Base-by-base conservation (phyloP, 352 stramenopile genomes). In the Phytophthora podocarpi region DNA sequence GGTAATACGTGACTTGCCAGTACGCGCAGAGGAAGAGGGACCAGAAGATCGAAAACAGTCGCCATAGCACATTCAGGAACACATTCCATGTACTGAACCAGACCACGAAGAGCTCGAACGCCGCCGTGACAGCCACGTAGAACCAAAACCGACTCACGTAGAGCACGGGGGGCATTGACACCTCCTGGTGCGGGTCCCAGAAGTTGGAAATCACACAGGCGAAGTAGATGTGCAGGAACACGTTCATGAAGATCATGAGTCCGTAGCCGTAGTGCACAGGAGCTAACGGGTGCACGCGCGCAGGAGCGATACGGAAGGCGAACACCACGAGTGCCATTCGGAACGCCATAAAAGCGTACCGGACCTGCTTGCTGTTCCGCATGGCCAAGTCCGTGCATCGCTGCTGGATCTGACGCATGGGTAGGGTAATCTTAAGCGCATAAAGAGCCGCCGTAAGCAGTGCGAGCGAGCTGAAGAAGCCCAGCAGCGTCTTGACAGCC, bases 141-240 rank as follows among this genome's bases (percentile, higher is more conserved):
- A 76, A 39, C 86, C 86, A 95, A 67, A 93, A 95, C 12, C 53
- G 64, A 39, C 64, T 77, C 20, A 91, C 76, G 57, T 90, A 92
- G 6, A 91, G 63, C 40, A 92, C 74, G 4, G 80, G 81, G 12
- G 82, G 82, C 76, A 92, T 91, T 20, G 71, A 80, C 20, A 90
- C 57, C 20, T 76, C 60, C 26, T 68, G 58, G 31, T 67, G 42
- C 8, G 76, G 77, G 21, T 76, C 74, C 82, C 82, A 94, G 52
- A 91, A 94, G 70, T 91, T 91, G 26, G 85, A 94, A 28, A 92
- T 67, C 35, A 89, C 78, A 43, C 82, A 91, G 40, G 81, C 82
- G 13, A 74, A 74, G 52, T 87, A 93, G 40, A 93, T 78, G 41
- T 90, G 77, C 60, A 93, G 59, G 47, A 91, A 85, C 4, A 91